These are phyloP conservation scores for Solanum chiquidenum DNA, from an alignment of 257 asterid genomes.

Conservation along the genomic window DNA sequence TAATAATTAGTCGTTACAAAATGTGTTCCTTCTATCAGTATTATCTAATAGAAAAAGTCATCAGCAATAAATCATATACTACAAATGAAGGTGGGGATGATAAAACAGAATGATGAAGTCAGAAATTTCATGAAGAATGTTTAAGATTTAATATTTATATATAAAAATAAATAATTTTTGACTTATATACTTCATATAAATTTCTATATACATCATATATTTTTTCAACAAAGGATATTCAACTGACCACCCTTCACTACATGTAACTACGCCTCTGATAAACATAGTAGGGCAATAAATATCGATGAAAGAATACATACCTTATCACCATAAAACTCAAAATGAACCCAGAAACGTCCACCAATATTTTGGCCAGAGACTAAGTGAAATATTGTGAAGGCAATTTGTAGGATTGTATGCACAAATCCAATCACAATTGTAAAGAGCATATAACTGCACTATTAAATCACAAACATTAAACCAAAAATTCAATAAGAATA, in stretches of 20 bases:
- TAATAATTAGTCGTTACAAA: no score
- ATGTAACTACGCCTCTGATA: neutral
- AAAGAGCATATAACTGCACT: neutral
- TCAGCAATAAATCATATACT: no score
- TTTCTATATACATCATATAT: neutral
- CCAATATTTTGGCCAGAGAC: neutral
- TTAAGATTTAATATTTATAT: no score
- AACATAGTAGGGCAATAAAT: neutral
- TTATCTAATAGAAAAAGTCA: no score
- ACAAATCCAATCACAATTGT: neutral
- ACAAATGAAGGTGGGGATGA: no score
- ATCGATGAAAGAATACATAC: neutral
- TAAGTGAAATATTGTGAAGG: neutral
- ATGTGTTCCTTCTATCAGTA: no score
- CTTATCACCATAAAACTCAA: constrained; percentile 1
- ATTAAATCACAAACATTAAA: neutral
- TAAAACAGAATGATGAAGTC: no score
- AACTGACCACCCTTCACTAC: neutral
- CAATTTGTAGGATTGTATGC: neutral
- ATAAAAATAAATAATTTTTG: no score
- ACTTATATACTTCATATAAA: neutral
- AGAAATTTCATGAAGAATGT: no score
- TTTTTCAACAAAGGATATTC: neutral
- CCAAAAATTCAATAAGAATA: neutral
- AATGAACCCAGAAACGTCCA: neutral